These are phyloP conservation scores for Paraphoma sp. DNA, from an alignment of 2,329 filamentous ascomycete species.

Conservation along the genomic window DNA sequence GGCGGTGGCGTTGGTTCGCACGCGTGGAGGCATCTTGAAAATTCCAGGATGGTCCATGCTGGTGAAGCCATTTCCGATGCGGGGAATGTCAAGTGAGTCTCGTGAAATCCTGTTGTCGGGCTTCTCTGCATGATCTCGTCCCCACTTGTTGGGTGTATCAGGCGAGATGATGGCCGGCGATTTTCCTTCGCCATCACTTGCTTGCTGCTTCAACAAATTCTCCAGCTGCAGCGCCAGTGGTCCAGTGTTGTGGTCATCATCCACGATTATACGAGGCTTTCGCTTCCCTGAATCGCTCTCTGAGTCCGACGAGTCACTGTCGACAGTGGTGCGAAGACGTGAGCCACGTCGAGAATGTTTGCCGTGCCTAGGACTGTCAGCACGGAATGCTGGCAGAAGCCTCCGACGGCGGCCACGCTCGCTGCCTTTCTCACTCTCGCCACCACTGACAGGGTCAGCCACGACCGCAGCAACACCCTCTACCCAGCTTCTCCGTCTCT, in stretches of 20 bases:
- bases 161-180: constrained; percentile 50
- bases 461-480: constrained; percentile 34
- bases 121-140: constrained; percentile 30
- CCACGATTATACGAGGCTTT: constrained; percentile 58
- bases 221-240: constrained; percentile 56
- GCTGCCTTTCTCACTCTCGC: constrained; percentile 46
- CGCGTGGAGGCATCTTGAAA: constrained; percentile 30
- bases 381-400: constrained; percentile 38
- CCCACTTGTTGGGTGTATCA: constrained; percentile 52
- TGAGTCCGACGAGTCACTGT: constrained; percentile 43
- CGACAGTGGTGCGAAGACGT: constrained; percentile 32
- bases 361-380: constrained; percentile 40
- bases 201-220: constrained; percentile 52
- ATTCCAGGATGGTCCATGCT: constrained; percentile 20
- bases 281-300: constrained; percentile 58
- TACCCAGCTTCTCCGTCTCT: constrained; percentile 42
- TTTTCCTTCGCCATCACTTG: constrained; percentile 41
- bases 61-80: constrained; percentile 24
- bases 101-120: constrained; percentile 19
- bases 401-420: constrained; percentile 47
- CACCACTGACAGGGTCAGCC: constrained; percentile 37
- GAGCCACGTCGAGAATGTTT: constrained; percentile 39
- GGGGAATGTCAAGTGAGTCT: constrained; percentile 34
- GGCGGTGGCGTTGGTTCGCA: constrained; percentile 19
- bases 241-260: constrained; percentile 52